These are phyloP conservation scores for Coemansia sp. DNA, from an alignment of 192 early-diverging fungal species.

Conservation along the genomic window DNA sequence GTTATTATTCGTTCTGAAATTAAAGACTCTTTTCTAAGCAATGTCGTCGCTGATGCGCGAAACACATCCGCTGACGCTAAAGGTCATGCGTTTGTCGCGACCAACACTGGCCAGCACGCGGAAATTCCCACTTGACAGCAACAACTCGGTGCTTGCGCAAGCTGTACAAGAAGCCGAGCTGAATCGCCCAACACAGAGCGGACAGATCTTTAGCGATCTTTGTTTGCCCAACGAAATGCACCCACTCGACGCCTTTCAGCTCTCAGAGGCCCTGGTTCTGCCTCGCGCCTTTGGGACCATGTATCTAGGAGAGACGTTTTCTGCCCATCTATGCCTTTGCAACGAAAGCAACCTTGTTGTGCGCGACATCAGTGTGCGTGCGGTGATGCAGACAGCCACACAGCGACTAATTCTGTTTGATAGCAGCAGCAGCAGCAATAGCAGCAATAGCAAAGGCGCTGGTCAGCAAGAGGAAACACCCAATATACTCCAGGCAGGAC, in stretches of 20 bases:
- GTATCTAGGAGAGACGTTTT: constrained; percentile 92
- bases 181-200: constrained; percentile 51
- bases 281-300: constrained; percentile 89
- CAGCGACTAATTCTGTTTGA: constrained; percentile 77
- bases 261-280: constrained; percentile 72
- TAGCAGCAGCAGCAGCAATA: constrained; percentile 32
- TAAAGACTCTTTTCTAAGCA: neutral
- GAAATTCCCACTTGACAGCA: constrained; percentile 45
- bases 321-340: constrained; percentile 81
- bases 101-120: constrained; percentile 63
- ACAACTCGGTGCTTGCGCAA: constrained; percentile 31
- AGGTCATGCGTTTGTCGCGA: constrained; percentile 88
- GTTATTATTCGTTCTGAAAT: neutral
- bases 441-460: neutral
- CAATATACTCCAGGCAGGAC: constrained; percentile 61
- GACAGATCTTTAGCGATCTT: constrained; percentile 34
- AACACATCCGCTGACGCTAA: constrained; percentile 76
- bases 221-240: constrained; percentile 34
- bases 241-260: constrained; percentile 60
- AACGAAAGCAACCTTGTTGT: constrained; percentile 74
- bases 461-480: neutral
- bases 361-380: constrained; percentile 72
- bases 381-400: constrained; percentile 84
- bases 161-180: constrained; percentile 43
- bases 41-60: constrained; percentile 54